Percentiles rank a stretch among this genome's conserved stretches.
These are phyloP conservation scores for Papiliotrema fonsecae DNA, from an alignment of 1,284 basidiomycete genomes.

Conservation along the genomic window DNA sequence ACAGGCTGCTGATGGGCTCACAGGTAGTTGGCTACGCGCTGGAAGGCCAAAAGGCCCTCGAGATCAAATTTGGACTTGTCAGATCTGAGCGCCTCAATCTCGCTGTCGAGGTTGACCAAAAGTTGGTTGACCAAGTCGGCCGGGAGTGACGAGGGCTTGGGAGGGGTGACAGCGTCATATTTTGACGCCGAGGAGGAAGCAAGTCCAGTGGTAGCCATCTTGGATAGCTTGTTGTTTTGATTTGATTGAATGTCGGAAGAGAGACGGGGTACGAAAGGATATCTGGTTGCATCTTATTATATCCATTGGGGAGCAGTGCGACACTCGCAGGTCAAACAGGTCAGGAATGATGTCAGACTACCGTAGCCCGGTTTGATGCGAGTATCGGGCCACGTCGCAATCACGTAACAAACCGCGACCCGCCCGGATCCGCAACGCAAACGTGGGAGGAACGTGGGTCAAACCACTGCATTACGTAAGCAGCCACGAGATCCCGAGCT, in stretches of 20 bases:
- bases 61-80: slow-evolving; percentile 34
- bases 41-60: slow-evolving; percentile 46
- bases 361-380: too few species aligned
- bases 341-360: too few species aligned
- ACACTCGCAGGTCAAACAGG: too few species aligned
- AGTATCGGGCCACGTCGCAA: too few species aligned
- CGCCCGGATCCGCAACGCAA: too few species aligned
- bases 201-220: slow-evolving; percentile 37
- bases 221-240: slow-evolving; percentile 3
- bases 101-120: slow-evolving; percentile 43
- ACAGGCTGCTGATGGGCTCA: slow-evolving; percentile 25
- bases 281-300: too few species aligned
- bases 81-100: slow-evolving; percentile 24
- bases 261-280: not conserved
- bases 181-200: slow-evolving; percentile 27
- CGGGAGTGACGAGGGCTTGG: slow-evolving; percentile 43
- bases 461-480: too few species aligned
- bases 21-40: slow-evolving; percentile 46
- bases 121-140: slow-evolving; percentile 38
- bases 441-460: too few species aligned
- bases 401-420: too few species aligned
- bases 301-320: too few species aligned
- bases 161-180: slow-evolving; percentile 41
- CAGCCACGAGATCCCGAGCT: too few species aligned
- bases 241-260: not conserved